phyloP scores from a whole-genome alignment of 2,329 filamentous ascomycete species.

The Periconia digitata region DNA sequence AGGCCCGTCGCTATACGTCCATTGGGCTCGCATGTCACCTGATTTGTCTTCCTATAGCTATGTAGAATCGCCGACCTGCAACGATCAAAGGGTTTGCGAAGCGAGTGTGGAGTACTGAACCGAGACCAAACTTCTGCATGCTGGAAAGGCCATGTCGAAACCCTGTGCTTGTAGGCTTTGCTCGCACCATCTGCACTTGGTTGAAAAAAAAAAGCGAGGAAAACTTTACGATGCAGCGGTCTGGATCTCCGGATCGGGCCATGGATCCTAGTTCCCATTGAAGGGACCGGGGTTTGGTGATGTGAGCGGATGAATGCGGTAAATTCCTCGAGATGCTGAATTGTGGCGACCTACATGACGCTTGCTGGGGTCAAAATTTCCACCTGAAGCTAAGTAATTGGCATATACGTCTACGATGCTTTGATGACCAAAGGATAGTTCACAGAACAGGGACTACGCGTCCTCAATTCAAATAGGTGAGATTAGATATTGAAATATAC shows the following conservation, averaged over 20 bases:
- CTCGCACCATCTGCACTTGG: neutral
- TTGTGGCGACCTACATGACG: constrained; percentile 11
- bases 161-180: neutral
- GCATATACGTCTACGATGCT: neutral
- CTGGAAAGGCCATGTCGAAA: neutral
- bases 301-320: constrained; percentile 30
- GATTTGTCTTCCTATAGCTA: neutral
- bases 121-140: constrained; percentile 1
- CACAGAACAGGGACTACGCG: constrained; percentile 22
- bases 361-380: constrained; percentile 2
- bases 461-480: constrained; percentile 17
- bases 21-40: neutral
- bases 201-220: too few species aligned
- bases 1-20: constrained; percentile 9
- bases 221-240: neutral
- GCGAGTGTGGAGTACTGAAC: constrained; percentile 14
- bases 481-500: neutral
- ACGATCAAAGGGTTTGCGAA: constrained; percentile 10
- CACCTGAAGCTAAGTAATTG: constrained; percentile 3
- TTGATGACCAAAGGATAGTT: neutral
- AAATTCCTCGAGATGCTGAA: constrained; percentile 20
- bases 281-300: neutral
- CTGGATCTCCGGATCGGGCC: neutral
- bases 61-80: constrained; percentile 1
- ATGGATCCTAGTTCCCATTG: neutral